A percentile compares a stretch with the other conserved stretches of the same genome.
Evolutionary conservation across 306 rosid species (phyloP).

Genomic region (Corylus americana): DNA sequence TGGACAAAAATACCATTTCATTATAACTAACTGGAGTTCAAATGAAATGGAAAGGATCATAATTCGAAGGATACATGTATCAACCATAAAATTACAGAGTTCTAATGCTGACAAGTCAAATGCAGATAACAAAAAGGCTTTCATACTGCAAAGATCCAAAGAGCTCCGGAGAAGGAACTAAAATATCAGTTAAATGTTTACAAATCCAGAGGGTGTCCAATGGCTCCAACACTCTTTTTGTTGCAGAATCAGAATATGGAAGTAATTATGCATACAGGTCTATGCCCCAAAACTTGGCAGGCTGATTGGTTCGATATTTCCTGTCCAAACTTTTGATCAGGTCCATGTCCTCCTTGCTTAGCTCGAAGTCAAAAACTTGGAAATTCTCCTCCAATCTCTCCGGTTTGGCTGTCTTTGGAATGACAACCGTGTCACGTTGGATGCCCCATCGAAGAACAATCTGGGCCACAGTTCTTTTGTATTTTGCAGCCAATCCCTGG

Average conservation of each 20-base stretch:
- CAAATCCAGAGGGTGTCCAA: neutral
- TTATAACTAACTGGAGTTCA: no score
- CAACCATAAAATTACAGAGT: neutral
- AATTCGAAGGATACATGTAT: no score
- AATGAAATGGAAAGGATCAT: no score
- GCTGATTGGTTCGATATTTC: conserved; percentile 69
- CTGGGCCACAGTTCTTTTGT: conserved; percentile 69
- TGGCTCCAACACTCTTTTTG: neutral
- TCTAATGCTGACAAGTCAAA: neutral
- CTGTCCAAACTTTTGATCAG: conserved; percentile 56
- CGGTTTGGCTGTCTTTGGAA: conserved; percentile 78
- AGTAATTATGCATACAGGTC: conserved; percentile 65
- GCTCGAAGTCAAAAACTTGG: conserved; percentile 65
- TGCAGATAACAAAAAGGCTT: neutral
- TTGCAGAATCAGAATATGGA: neutral
- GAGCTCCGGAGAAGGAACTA: neutral
- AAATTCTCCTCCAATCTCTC: conserved; percentile 84
- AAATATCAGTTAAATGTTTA: neutral
- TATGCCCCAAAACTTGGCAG: conserved; percentile 81
- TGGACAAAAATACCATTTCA: no score
- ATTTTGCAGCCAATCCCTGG: conserved; percentile 73
- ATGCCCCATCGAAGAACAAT: conserved; percentile 83
- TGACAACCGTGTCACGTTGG: conserved; percentile 66
- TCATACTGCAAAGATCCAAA: neutral
- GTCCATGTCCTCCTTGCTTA: conserved; percentile 65